phyloP scores from a whole-genome alignment of 495 filamentous ascomycete genomes.

The Neurospora pannonica region DNA sequence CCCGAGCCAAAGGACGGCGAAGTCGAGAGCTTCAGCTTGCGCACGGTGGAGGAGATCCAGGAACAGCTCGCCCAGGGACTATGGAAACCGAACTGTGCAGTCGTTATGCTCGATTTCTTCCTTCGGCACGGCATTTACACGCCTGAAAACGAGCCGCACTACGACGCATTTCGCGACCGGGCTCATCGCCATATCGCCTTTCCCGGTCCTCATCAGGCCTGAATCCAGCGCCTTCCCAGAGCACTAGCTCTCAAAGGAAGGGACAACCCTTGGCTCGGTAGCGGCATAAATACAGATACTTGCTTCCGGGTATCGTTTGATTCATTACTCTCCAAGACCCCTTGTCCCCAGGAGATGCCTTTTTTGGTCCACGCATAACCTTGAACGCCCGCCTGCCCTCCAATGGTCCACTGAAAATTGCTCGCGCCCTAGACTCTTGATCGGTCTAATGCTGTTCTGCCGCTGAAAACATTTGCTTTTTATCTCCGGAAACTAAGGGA shows the following conservation, averaged over 20 bases:
- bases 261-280: background rate
- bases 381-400: background rate
- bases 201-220: constrained; percentile 49
- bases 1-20: constrained; percentile 76
- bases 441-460: background rate
- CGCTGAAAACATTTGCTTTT: background rate
- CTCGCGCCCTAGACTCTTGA: background rate
- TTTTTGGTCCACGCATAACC: background rate
- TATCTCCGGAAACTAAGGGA: background rate
- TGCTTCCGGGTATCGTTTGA: constrained; percentile 19
- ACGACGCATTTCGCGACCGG: constrained; percentile 62
- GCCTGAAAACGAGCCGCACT: constrained; percentile 72
- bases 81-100: constrained; percentile 91
- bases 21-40: constrained; percentile 75
- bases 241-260: background rate
- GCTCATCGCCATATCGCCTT: constrained; percentile 78
- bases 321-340: background rate
- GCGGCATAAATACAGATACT: constrained; percentile 3
- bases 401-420: background rate
- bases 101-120: constrained; percentile 84
- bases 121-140: constrained; percentile 76
- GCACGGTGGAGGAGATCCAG: constrained; percentile 64
- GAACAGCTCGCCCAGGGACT: constrained; percentile 57
- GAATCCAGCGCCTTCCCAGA: background rate
- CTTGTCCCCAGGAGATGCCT: background rate